Conservation (phyloP, 306 rosid species). For the Lotus japonicus region DNA sequence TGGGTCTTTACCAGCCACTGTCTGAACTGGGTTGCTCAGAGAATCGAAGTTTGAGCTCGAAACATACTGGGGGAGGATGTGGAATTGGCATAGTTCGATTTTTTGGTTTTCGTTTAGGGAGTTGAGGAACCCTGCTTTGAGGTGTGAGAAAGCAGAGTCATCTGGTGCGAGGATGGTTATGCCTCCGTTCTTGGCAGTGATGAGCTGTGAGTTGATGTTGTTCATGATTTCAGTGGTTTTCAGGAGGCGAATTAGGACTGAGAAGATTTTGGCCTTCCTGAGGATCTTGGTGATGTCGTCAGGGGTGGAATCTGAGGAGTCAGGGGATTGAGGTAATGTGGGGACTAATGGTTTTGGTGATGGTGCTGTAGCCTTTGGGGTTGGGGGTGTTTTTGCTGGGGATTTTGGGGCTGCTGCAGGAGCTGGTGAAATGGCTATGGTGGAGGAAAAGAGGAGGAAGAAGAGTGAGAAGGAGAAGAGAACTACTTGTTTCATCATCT, state of each 20-base stretch:
- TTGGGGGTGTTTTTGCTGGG: neutral
- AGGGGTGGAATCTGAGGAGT: conserved; percentile 17
- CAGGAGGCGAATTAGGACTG: conserved; percentile 23
- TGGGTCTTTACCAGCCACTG: conserved; percentile 26
- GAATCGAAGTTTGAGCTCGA: conserved; percentile 29
- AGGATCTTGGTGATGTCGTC: conserved; percentile 29
- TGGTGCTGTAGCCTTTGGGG: conserved; percentile 15
- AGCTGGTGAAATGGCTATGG: conserved; percentile 18
- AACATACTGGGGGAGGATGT: conserved; percentile 27
- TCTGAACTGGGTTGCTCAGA: conserved; percentile 34
- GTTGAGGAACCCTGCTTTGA: conserved; percentile 34
- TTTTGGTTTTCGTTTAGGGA: conserved; percentile 21
- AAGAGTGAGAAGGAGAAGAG: conserved; percentile 6
- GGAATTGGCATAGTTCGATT: conserved; percentile 33
- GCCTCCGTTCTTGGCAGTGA: conserved; percentile 29
- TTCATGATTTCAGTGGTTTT: conserved; percentile 36
- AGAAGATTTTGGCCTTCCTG: conserved; percentile 31
- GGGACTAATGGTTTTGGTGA: conserved; percentile 32
- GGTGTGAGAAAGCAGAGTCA: conserved; percentile 20
- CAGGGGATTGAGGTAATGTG: conserved; percentile 29
- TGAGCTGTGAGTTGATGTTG: conserved; percentile 36
- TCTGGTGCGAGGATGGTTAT: conserved; percentile 28
- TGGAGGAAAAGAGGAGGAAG: neutral
- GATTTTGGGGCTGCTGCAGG: conserved; percentile 33
- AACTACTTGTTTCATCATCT: conserved; percentile 22